Conservation (phyloP, 345 rosid species). For the Luvunga scandens region DNA sequence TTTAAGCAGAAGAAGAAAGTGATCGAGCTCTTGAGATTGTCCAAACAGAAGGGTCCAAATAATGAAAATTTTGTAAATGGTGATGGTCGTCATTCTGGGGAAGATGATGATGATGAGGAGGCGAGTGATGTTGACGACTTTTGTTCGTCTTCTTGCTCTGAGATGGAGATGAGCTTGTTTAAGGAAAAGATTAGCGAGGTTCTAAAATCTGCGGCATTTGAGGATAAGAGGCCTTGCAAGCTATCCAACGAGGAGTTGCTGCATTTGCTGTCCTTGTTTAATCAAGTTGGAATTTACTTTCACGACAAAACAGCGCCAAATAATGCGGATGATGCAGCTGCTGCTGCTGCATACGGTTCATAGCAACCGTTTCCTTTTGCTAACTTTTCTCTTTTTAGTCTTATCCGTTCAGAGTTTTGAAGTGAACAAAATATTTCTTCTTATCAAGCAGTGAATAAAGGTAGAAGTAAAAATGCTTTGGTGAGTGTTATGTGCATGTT, state of each 20-base stretch:
- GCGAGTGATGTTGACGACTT: conserved; percentile 15
- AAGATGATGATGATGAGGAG: conserved; percentile 18
- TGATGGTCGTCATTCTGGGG: neutral
- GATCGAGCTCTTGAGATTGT: conserved; percentile 47
- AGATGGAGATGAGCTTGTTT: conserved; percentile 40
- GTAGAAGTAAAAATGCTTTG: neutral
- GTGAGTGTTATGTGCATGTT: neutral
- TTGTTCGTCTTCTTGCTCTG: conserved; percentile 20
- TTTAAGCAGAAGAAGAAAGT: conserved; percentile 93
- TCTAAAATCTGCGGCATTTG: conserved; percentile 47
- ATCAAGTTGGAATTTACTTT: conserved; percentile 68
- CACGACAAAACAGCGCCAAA: conserved; percentile 30
- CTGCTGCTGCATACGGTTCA: conserved; percentile 17
- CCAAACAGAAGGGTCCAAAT: conserved; percentile 15
- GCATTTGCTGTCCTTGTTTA: conserved; percentile 59
- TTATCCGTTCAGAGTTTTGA: neutral
- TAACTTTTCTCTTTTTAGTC: neutral
- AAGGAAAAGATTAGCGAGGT: conserved; percentile 55
- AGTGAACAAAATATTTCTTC: neutral
- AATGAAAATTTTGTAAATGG: neutral
- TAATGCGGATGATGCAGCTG: conserved; percentile 17
- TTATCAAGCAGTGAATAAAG: neutral
- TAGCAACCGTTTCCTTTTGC: conserved; percentile 4
- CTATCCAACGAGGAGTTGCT: conserved; percentile 58
- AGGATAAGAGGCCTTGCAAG: conserved; percentile 83